phyloP scores from a whole-genome alignment of 2,329 filamentous ascomycete genomes.

The Ceratocystis alfenasii region DNA sequence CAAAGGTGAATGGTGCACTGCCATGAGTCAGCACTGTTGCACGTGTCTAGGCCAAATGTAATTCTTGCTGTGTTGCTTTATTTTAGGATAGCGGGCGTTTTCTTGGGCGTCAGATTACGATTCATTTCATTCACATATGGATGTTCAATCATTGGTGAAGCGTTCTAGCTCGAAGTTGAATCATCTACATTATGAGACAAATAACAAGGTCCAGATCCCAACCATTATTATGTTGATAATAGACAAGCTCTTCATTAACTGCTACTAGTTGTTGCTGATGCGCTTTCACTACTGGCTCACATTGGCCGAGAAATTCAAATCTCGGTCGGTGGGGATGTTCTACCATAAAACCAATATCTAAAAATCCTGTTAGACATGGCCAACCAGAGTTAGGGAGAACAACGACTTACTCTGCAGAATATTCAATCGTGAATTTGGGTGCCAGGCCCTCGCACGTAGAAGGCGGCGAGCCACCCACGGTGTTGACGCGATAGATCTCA shows the following conservation, averaged over 20 bases:
- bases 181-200: neutral
- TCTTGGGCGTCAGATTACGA: slow-evolving; percentile 1
- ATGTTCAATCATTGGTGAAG: neutral
- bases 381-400: slow-evolving; percentile 20
- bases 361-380: neutral
- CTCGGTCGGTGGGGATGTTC: neutral
- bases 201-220: neutral
- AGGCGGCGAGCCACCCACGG: slow-evolving; percentile 68
- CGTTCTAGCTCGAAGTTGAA: neutral
- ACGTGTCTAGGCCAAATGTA: slow-evolving; percentile 1
- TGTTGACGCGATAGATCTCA: slow-evolving; percentile 73
- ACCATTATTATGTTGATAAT: neutral
- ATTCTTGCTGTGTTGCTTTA: slow-evolving; percentile 9
- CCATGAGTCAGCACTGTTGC: slow-evolving; percentile 8
- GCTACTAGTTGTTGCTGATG: neutral
- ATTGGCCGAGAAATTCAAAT: neutral
- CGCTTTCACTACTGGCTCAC: no score
- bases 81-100: slow-evolving; percentile 16
- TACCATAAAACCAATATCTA: slow-evolving; percentile 32
- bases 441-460: slow-evolving; percentile 56
- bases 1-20: slow-evolving; percentile 17
- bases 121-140: slow-evolving; percentile 4
- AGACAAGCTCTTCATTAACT: neutral
- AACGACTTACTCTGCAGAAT: slow-evolving; percentile 65
- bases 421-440: slow-evolving; percentile 59